Evolutionary conservation across 2,329 filamentous ascomycete genomes (phyloP), one percentile per base, ranked within the genome.

Genomic region (Alternaria sp.): DNA sequence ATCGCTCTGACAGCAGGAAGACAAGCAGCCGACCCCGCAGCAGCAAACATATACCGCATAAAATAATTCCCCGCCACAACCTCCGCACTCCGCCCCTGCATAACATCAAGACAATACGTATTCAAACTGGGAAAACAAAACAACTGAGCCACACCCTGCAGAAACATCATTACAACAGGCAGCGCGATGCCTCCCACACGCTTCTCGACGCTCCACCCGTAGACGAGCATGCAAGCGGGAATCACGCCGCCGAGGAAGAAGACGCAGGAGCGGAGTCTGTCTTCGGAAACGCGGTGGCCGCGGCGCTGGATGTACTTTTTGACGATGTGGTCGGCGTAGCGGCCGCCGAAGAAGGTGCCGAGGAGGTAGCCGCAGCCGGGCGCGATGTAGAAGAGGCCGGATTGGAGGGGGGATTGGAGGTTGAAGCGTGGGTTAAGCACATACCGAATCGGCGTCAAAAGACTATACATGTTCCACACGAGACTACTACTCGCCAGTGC

Each of bases 31-130:
- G 3, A 3, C 89, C 88, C 91, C 5, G 87, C 80, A 11, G 91
- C 91, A 1, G 89, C 92, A 69, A 93, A 91, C 6, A 93, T 74
- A 77, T 95, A 96, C 6, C 92, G 85, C 54, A 92, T 83, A 72
- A 93, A 88, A 77, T 94, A 96, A 77, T 95, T 96, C 0, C 91
- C 91, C 0, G 91, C 91, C 61, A 93, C 88, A 4, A 95, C 91
- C 73, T 96, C 92, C 4, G 90, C 87, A 46, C 88, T 88, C 28
- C 86, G 83, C 1, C 84, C 84, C 67, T 90, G 90, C 89, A 94
- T 93, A 12, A 95, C 91, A 76, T 96, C 92, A 44, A 96, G 80
- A 75, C 91, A 94, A 79, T 96, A 94, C 0, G 91, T 92, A 76
- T 94, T 93, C 65, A 94, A 77, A 51, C 86, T 88, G 0, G 91